A percentile compares a stretch with the other conserved stretches of the same genome.
phyloP scores from a whole-genome alignment of 768 basidiomycete species.

The Mrakia hoshinonis region DNA sequence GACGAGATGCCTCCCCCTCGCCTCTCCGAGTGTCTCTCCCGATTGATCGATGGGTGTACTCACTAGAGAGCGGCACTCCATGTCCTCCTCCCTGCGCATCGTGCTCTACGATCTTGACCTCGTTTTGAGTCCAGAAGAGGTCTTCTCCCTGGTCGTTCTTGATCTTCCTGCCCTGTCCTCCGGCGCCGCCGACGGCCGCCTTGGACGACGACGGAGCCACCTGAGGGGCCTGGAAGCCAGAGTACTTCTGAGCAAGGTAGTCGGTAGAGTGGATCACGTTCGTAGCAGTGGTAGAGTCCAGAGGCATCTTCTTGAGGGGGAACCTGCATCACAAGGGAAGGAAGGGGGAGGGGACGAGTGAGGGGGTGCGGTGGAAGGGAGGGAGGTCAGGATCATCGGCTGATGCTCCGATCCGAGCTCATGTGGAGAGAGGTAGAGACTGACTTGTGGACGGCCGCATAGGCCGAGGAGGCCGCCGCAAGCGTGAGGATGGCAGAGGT shows the following conservation, averaged over 20 bases:
- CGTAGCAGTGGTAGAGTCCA: slow-evolving; percentile 41
- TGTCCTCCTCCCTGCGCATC: slow-evolving; percentile 58
- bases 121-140: slow-evolving; percentile 42
- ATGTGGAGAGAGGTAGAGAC: neutral
- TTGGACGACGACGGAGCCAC: slow-evolving; percentile 34
- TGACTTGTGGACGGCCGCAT: slow-evolving; percentile 28
- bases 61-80: slow-evolving; percentile 78
- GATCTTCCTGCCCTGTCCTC: slow-evolving; percentile 59
- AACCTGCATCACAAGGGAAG: slow-evolving; percentile 52
- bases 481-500: slow-evolving; percentile 10
- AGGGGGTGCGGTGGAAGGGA: neutral
- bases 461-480: slow-evolving; percentile 21
- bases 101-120: slow-evolving; percentile 30
- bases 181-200: slow-evolving; percentile 62
- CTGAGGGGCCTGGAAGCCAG: slow-evolving; percentile 46
- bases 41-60: too few species aligned
- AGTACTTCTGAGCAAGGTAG: slow-evolving; percentile 92
- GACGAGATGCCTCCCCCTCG: too few species aligned
- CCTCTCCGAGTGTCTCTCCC: too few species aligned
- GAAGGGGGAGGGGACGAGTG: neutral
- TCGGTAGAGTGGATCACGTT: slow-evolving; percentile 52
- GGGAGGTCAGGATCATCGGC: neutral
- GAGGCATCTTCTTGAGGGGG: slow-evolving; percentile 76
- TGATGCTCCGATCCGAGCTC: neutral
- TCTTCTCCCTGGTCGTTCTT: slow-evolving; percentile 50